phyloP scores from a whole-genome alignment of 169 alveolate species.

The Cryptosporidium felis region DNA sequence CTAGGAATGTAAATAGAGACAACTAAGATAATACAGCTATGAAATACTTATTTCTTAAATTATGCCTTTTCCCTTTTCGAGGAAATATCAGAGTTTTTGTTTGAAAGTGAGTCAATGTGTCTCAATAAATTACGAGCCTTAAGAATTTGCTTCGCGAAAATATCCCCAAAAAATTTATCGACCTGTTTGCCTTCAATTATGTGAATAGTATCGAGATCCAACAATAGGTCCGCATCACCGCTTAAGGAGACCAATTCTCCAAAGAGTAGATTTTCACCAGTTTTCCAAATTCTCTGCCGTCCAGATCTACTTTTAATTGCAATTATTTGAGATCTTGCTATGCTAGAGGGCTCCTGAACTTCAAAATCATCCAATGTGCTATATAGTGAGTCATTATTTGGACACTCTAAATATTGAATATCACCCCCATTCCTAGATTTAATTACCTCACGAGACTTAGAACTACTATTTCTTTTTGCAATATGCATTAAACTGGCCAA shows the following conservation, averaged over 20 bases:
- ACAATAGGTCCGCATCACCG: conserved; percentile 47
- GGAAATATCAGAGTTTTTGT: conserved; percentile 3
- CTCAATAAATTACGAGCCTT: conserved; percentile 62
- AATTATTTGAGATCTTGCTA: conserved; percentile 67
- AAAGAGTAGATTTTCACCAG: conserved; percentile 30
- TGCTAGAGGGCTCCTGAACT: conserved; percentile 40
- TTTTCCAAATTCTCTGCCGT: conserved; percentile 59
- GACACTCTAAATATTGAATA: neutral
- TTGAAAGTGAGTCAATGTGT: conserved; percentile 39
- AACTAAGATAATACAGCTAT: neutral
- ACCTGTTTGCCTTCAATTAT: conserved; percentile 63
- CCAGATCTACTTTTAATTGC: conserved; percentile 66
- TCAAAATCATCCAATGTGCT: conserved; percentile 8
- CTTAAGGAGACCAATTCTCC: conserved; percentile 36
- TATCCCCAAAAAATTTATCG: conserved; percentile 59
- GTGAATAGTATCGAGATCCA: conserved; percentile 59
- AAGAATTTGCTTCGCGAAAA: conserved; percentile 61
- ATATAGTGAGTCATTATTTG: neutral
- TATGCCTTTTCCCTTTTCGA: conserved; percentile 47
- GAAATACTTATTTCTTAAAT: neutral
- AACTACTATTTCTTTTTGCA: conserved; percentile 48
- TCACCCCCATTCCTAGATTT: conserved; percentile 14
- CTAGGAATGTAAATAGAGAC: neutral
- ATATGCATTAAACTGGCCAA: conserved; percentile 62
- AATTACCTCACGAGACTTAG: conserved; percentile 15